Percentiles rank a stretch among this genome's conserved stretches.
phyloP scores from a whole-genome alignment of 2,329 filamentous ascomycete genomes.

The Hypomyces rosellus region DNA sequence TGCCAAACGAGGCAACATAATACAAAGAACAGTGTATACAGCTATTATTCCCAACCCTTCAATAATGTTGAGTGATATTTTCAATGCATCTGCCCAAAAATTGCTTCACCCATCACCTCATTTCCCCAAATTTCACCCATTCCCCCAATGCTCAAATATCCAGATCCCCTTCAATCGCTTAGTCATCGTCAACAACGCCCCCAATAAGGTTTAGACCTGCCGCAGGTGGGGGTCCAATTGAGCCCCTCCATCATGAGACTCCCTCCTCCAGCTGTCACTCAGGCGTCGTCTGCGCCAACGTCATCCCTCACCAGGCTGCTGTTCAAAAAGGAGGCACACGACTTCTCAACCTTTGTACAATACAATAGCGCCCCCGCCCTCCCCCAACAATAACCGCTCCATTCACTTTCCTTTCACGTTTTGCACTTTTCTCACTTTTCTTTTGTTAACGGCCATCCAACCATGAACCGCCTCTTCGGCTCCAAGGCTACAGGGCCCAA shows the following conservation, averaged over 20 bases:
- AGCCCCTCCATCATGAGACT: conserved; percentile 4
- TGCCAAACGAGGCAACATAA: not conserved
- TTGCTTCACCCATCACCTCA: not conserved
- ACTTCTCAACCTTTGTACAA: too few relatives aligned
- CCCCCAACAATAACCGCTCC: too few relatives aligned
- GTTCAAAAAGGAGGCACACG: not conserved
- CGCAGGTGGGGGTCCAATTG: not conserved
- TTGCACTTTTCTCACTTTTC: too few relatives aligned
- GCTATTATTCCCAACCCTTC: too few relatives aligned
- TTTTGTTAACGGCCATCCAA: conserved; percentile 24
- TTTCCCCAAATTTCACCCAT: not conserved
- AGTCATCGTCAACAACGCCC: not conserved
- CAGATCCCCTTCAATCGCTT: not conserved
- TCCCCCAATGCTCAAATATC: too few relatives aligned
- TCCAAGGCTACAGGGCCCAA: conserved; percentile 81
- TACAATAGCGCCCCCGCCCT: not conserved
- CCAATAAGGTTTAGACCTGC: not conserved
- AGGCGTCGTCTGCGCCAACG: conserved; percentile 12
- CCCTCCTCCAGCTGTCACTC: too few relatives aligned
- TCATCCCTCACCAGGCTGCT: conserved; percentile 8
- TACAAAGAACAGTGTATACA: too few relatives aligned
- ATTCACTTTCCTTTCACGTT: not conserved
- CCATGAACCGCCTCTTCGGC: conserved; percentile 95
- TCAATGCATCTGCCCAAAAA: too few relatives aligned
- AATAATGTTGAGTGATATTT: too few relatives aligned